phyloP scores from a whole-genome alignment of 805 yeast species.

The Ogataea thermomethanolica region DNA sequence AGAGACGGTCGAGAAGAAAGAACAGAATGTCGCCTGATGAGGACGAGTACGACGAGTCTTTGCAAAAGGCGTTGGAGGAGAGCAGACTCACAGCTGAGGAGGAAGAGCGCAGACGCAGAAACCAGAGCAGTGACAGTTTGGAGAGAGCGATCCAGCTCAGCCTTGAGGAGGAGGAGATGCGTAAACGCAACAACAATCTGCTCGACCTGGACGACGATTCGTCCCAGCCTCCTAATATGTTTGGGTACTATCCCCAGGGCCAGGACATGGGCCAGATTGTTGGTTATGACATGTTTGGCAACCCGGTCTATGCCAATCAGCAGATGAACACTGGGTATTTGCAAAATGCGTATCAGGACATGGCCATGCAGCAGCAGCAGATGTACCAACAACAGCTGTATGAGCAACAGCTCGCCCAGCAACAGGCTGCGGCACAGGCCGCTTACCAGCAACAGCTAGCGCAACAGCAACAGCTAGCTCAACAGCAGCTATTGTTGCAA shows the following conservation, averaged over 20 bases:
- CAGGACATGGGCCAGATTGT: constrained; percentile 30
- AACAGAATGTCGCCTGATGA: constrained; percentile 28
- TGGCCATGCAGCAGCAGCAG: constrained; percentile 20
- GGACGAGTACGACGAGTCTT: constrained; percentile 65
- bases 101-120: constrained; percentile 60
- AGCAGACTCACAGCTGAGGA: constrained; percentile 80
- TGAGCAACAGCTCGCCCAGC: constrained; percentile 26
- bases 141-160: constrained; percentile 67
- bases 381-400: constrained; percentile 18
- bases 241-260: constrained; percentile 29
- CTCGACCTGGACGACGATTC: constrained; percentile 49
- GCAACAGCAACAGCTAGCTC: constrained; percentile 22
- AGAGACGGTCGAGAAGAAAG: constrained; percentile 34
- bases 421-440: constrained; percentile 14
- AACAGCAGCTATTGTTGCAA: constrained; percentile 34
- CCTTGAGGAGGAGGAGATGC: constrained; percentile 73
- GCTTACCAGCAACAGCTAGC: constrained; percentile 26
- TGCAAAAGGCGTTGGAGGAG: constrained; percentile 76
- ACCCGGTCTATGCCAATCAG: constrained; percentile 52
- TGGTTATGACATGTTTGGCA: constrained; percentile 61
- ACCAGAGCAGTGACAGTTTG: constrained; percentile 56
- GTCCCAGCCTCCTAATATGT: constrained; percentile 31
- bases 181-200: constrained; percentile 45
- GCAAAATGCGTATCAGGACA: constrained; percentile 41
- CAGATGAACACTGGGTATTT: constrained; percentile 54